phyloP scores from a whole-genome alignment of 768 basidiomycete genomes.

The Leucosporidium yakuticum region DNA sequence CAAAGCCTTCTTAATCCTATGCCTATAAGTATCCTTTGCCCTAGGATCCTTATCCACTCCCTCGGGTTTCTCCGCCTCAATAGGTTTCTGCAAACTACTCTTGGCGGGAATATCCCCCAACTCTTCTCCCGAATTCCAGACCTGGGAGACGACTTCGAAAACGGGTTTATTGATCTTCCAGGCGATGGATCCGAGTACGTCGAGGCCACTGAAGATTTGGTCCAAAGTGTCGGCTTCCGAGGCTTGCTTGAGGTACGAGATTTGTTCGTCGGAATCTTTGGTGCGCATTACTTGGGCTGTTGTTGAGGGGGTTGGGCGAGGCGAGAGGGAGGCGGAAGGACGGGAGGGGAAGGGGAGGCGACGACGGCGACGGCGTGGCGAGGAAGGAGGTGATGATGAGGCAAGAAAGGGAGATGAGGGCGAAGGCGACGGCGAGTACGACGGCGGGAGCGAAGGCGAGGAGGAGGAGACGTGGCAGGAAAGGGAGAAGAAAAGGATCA shows the following conservation, averaged over 20 bases:
- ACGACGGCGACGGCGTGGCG: too few relatives aligned
- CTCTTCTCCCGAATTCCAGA: constrained; percentile 80
- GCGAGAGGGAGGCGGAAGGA: background rate
- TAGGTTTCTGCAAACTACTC: constrained; percentile 47
- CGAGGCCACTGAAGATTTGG: constrained; percentile 77
- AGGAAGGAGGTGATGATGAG: background rate
- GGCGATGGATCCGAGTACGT: constrained; percentile 80
- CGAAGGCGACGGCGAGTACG: too few relatives aligned
- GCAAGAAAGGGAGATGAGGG: too few relatives aligned
- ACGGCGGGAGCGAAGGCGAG: too few relatives aligned
- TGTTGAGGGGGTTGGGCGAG: too few relatives aligned
- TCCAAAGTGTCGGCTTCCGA: constrained; percentile 69
- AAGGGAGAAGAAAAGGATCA: background rate
- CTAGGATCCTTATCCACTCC: constrained; percentile 49
- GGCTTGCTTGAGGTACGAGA: constrained; percentile 67
- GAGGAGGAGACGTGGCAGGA: too few relatives aligned
- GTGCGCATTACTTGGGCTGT: constrained; percentile 77
- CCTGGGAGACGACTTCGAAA: constrained; percentile 65
- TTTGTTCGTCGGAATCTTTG: constrained; percentile 79
- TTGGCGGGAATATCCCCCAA: constrained; percentile 80
- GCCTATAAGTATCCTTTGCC: constrained; percentile 54
- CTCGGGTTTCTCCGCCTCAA: constrained; percentile 56
- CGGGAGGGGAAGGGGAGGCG: background rate
- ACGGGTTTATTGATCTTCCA: constrained; percentile 79
- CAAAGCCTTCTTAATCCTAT: constrained; percentile 42